Evolutionary conservation across 495 filamentous ascomycete species (phyloP).

Genomic region (Aspergillus indologenus): DNA sequence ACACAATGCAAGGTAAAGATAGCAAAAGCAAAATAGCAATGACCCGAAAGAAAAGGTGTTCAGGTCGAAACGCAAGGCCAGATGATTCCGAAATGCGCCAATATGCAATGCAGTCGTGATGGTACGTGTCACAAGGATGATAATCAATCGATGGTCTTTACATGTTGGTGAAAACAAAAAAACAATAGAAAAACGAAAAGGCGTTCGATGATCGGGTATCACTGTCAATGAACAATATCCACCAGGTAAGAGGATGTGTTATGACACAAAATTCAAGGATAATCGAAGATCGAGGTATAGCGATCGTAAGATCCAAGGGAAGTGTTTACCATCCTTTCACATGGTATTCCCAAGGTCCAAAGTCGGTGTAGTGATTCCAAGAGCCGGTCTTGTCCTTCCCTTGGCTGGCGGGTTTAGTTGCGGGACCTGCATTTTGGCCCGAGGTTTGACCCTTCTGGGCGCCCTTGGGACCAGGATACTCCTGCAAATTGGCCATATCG

Average conservation of each 20-base stretch:
- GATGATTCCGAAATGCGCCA: slow-evolving; percentile 41
- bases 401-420: slow-evolving; percentile 21
- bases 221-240: slow-evolving; percentile 30
- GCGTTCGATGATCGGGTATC: slow-evolving; percentile 28
- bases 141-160: slow-evolving; percentile 26
- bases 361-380: slow-evolving; percentile 63
- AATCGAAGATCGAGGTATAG: slow-evolving; percentile 6
- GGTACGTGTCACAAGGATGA: slow-evolving; percentile 39
- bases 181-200: slow-evolving; percentile 15
- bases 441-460: slow-evolving; percentile 22
- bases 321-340: slow-evolving; percentile 60
- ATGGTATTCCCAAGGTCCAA: slow-evolving; percentile 67
- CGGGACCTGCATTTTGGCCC: slow-evolving; percentile 16
- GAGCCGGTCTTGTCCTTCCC: slow-evolving; percentile 52
- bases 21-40: slow-evolving; percentile 14
- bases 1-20: slow-evolving; percentile 26
- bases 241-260: slow-evolving; percentile 22
- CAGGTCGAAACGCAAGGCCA: slow-evolving; percentile 36
- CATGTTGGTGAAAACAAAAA: slow-evolving; percentile 6
- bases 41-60: slow-evolving; percentile 20
- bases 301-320: background rate
- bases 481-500: slow-evolving; percentile 77
- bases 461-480: slow-evolving; percentile 57
- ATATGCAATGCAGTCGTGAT: slow-evolving; percentile 50
- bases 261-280: slow-evolving; percentile 20